Evolutionary conservation across 495 filamentous ascomycete genomes (phyloP).

Genomic region (Hypoxylon cercidicola): DNA sequence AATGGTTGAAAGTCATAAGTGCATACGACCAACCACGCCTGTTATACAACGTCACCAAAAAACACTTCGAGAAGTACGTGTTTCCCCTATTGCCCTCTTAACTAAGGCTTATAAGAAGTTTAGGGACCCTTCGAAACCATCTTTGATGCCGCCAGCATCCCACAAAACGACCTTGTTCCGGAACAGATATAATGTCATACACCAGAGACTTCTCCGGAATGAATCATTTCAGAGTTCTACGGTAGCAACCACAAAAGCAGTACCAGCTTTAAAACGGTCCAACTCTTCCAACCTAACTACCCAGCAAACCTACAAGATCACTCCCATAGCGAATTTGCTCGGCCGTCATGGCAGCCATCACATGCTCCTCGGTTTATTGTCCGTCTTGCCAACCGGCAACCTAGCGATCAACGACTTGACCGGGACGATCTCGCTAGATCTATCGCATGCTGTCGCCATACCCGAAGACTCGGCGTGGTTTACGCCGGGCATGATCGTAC

Average conservation of each 20-base stretch:
- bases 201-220: conserved; percentile 90
- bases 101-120: conserved; percentile 10
- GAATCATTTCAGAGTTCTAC: conserved; percentile 89
- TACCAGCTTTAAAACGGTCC: conserved; percentile 62
- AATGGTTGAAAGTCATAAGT: conserved; percentile 79
- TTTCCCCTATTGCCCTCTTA: not conserved
- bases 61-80: conserved; percentile 82
- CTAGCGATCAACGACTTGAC: conserved; percentile 86
- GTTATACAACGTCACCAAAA: conserved; percentile 85
- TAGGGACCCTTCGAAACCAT: conserved; percentile 71
- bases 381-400: conserved; percentile 81
- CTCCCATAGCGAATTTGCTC: conserved; percentile 91
- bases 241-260: conserved; percentile 60
- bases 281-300: conserved; percentile 59
- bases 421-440: conserved; percentile 84
- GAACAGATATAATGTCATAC: conserved; percentile 87
- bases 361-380: conserved; percentile 86
- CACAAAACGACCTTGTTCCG: conserved; percentile 88
- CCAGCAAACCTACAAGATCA: conserved; percentile 84
- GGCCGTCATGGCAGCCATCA: conserved; percentile 87
- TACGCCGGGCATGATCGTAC: conserved; percentile 90
- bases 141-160: conserved; percentile 79
- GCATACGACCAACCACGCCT: conserved; percentile 90
- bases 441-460: conserved; percentile 81
- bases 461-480: conserved; percentile 92